Evolutionary conservation across 768 basidiomycete genomes (phyloP), one percentile per base, ranked within the genome.

Genomic region (Candolleomyces aberdarensis): DNA sequence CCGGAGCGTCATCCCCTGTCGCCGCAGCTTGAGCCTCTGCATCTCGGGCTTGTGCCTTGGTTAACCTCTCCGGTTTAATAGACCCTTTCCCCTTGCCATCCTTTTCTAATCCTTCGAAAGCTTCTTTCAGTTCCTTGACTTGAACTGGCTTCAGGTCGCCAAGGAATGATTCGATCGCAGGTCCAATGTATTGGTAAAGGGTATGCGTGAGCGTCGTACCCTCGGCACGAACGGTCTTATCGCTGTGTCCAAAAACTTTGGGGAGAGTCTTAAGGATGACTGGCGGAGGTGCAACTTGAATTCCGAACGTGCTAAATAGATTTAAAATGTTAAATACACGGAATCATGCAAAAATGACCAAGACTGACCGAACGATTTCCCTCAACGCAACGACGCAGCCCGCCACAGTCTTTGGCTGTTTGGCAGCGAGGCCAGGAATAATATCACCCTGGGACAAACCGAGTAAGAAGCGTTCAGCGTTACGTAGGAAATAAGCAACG

Each of bases 111-210:
- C 72, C 77, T 59, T 92, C 93, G 69, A 96, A 99, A 0, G 86
- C 81, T 69, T 98, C 96, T 67, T 92, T 93, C 67, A 99, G 72
- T 67, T 99, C 97, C 72, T 97, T 95, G 47, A 96, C 86, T 73
- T 98, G 97, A 3, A 99, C 94, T 1, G 96, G 94, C 71, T 99
- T 99, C 62, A 99, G 82, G 62, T 98, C 96, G 20, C 84, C 77
- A 20, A 99, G 77, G 79, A 87, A 93, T 51, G 92, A 84, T 57
- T 94, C 88, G 62, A 99, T 89, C 0, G 86, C 87, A 56, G 85
- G 67, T 32, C 93, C 96, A 63, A 98, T 86, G 71, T 87, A 94
- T 61, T 91, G 88, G 78, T 98, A 96, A 7, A 98, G 74, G 0
- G 78, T 76, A 66, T 89, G 87, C 0, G 86, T 80, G 19, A 99